Evolutionary conservation across 768 basidiomycete species (phyloP), one percentile per base, ranked within the genome.

Genomic region (Pleurotus pulmonarius): DNA sequence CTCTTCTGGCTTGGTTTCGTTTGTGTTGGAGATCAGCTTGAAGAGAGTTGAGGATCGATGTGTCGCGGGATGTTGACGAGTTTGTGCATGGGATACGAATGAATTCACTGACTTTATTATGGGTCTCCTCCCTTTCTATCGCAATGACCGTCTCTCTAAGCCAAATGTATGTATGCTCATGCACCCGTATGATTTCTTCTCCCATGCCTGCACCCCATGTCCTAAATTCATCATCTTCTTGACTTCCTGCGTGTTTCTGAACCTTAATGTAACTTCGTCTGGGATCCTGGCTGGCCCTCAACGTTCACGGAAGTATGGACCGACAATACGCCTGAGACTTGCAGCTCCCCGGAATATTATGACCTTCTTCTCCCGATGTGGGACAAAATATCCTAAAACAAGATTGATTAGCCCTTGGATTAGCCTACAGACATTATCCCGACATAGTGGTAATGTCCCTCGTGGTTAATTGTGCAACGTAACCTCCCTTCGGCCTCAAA

Each of bases 81-180:
- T 15, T 44, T 44, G 24, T 25, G 13, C 13, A 15, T 15, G 46
- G 46, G 24, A 25, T 24, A 24, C 24, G 22, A 47, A 25, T 20
- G 46, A 47, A 24, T 6, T 47, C 24, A 15, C 13, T 25, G 22
- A 24, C 18, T 20, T 18, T 26, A 34, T 34, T 34, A 20, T 25
- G 18, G 16, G 46, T 47, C 22, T 20, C 22, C 24, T 24, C 22
- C 46, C 20, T 15, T 24, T 24, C 20, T 44, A 44, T 22, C 20
- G 6, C 41, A 44, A n/a, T 47, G 7, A 25, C 9, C 9, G 24
- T 47, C 46, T 46, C 16, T 47, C 22, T 47, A 25, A 47, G 46
- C 46, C 46, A 47, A 47, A 47, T 47, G 46, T 47, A 47, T 47
- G 46, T 47, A 47, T 47, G 46, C 46, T 47, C 22, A 47, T 47